Conservation (phyloP, 2,329 filamentous ascomycete genomes). For the Chaetomium strumarium region DNA sequence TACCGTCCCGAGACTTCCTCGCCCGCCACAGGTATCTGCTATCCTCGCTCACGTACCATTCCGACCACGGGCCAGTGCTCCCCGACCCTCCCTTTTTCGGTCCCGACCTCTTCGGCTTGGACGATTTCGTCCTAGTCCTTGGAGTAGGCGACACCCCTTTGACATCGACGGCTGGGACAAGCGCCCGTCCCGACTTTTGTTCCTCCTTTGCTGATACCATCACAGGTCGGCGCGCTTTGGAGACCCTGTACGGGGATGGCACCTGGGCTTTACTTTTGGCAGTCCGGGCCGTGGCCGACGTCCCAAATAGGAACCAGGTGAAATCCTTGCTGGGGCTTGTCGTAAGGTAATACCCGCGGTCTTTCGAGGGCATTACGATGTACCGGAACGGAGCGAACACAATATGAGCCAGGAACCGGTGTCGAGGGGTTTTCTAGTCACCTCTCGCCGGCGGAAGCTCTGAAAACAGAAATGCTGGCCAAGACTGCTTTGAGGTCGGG, state of each 20-base stretch:
- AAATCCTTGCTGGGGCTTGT: constrained; percentile 17
- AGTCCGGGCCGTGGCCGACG: not conserved
- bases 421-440: not conserved
- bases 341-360: constrained; percentile 17
- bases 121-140: constrained; percentile 27
- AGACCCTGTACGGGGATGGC: not conserved
- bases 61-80: constrained; percentile 16
- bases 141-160: not conserved
- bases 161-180: constrained; percentile 5
- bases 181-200: constrained; percentile 1
- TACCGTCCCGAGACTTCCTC: constrained; percentile 13
- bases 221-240: constrained; percentile 2
- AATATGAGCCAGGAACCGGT: not conserved
- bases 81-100: not conserved
- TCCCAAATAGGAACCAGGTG: constrained; percentile 14
- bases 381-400: not conserved
- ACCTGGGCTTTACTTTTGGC: not conserved
- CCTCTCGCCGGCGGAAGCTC: not conserved
- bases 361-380: constrained; percentile 18
- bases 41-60: constrained; percentile 20
- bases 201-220: constrained; percentile 4
- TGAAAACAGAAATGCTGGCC: too few relatives aligned
- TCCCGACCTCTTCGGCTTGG: constrained; percentile 20
- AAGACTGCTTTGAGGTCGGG: too few relatives aligned
- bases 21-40: constrained; percentile 19